A percentile compares a stretch with the other conserved stretches of the same genome.
Evolutionary conservation across 2,329 filamentous ascomycete genomes (phyloP).

Genomic region (Ceratocystis diversiconidia): DNA sequence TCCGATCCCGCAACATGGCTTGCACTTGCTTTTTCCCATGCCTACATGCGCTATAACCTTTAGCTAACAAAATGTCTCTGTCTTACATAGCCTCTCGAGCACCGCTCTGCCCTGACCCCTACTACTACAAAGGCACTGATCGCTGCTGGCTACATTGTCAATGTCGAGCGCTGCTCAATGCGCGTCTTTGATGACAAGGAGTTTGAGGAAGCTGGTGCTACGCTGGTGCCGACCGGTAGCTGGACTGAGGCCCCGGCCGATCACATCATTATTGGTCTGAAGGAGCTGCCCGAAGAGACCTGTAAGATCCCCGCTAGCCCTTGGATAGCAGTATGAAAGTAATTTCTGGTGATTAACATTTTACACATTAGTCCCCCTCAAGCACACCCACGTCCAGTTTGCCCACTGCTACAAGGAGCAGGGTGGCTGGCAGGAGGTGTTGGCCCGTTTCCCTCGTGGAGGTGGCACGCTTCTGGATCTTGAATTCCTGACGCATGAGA

Average conservation of each 20-base stretch:
- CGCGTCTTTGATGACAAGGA: conserved; percentile 50
- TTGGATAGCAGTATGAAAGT: no score
- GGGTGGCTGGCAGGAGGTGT: conserved; percentile 61
- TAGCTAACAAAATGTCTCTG: neutral
- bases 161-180: conserved; percentile 49
- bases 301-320: conserved; percentile 28
- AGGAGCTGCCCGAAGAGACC: conserved; percentile 61
- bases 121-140: conserved; percentile 33
- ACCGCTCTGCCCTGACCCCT: conserved; percentile 36
- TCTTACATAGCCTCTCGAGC: conserved; percentile 31
- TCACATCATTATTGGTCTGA: conserved; percentile 60
- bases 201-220: conserved; percentile 46
- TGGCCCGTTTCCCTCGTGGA: conserved; percentile 65
- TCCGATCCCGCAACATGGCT: neutral
- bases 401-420: conserved; percentile 66
- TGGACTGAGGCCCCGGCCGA: conserved; percentile 55
- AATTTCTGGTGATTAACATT: neutral
- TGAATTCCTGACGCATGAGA: conserved; percentile 67
- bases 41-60: neutral
- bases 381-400: conserved; percentile 60
- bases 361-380: conserved; percentile 39
- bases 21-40: neutral
- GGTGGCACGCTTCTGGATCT: conserved; percentile 69
- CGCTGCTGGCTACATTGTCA: conserved; percentile 53
- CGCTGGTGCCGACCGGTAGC: conserved; percentile 50